Evolutionary conservation across 148 eudicot species (phyloP).

Genomic region (Pouteria glomerata): DNA sequence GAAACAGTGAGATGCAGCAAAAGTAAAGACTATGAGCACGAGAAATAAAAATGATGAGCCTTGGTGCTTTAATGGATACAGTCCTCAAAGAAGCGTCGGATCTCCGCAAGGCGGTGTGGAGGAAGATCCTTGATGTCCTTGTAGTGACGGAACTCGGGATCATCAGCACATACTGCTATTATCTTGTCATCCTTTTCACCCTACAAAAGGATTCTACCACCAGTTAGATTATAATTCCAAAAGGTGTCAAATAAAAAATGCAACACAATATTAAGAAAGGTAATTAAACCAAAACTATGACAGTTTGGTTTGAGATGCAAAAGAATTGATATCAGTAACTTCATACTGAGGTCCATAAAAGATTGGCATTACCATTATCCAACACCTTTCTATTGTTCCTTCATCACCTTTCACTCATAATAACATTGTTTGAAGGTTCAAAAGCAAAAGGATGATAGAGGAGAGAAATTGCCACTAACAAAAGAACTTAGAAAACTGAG

Average conservation of each 20-base stretch:
- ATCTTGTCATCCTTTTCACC: slow-evolving; percentile 95
- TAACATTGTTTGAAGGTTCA: neutral
- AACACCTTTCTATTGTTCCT: neutral
- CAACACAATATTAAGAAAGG: neutral
- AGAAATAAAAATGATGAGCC: neutral
- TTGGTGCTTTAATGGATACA: slow-evolving; percentile 32
- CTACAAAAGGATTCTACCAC: slow-evolving; percentile 22
- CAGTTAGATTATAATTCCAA: neutral
- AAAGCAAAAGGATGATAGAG: neutral
- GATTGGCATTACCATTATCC: neutral
- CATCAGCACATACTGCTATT: slow-evolving; percentile 93
- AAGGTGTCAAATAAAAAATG: neutral
- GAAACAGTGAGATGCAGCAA: neutral
- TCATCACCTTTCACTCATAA: neutral
- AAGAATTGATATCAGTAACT: neutral
- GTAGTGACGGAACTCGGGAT: slow-evolving; percentile 83
- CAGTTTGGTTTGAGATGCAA: neutral
- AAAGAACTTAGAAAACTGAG: neutral
- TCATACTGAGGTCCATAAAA: neutral
- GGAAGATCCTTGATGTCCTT: slow-evolving; percentile 69
- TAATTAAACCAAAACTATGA: neutral
- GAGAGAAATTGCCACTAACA: neutral
- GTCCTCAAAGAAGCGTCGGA: slow-evolving; percentile 88
- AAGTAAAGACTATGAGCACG: neutral
- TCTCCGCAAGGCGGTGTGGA: slow-evolving; percentile 93